Evolutionary conservation across 2,329 filamentous ascomycete genomes (phyloP).

Genomic region (Botrytis galanthina): DNA sequence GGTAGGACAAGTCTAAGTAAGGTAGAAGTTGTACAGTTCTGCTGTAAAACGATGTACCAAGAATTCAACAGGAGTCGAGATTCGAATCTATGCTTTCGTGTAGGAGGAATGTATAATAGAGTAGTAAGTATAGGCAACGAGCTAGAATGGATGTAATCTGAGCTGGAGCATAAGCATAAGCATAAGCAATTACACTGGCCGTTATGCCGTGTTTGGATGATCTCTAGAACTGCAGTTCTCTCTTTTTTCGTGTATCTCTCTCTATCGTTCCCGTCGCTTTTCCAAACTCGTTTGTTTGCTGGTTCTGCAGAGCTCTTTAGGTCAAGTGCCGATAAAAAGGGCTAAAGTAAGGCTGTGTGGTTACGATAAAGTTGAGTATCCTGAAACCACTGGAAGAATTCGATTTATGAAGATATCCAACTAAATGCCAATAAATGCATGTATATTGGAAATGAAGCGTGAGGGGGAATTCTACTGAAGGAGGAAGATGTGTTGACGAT

Average conservation of each 20-base stretch:
- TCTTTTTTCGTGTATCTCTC: neutral
- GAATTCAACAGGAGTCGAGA: neutral
- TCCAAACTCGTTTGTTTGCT: conserved; percentile 3
- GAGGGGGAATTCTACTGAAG: conserved; percentile 5
- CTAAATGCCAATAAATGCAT: conserved; percentile 15
- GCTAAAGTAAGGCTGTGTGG: conserved; percentile 12
- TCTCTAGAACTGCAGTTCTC: conserved; percentile 4
- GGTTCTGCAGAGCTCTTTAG: neutral
- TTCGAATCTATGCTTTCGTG: conserved; percentile 11
- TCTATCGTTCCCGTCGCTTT: conserved; percentile 11
- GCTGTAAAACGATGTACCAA: conserved; percentile 10
- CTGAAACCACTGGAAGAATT: conserved; percentile 21
- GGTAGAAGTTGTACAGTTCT: neutral
- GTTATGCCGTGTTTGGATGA: conserved; percentile 11
- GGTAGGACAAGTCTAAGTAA: conserved; percentile 4
- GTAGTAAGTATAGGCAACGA: conserved; percentile 12
- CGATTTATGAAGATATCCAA: conserved; percentile 9
- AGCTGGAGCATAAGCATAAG: conserved; percentile 17
- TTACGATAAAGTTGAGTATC: neutral
- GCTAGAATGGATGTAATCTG: neutral
- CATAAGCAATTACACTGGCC: conserved; percentile 17
- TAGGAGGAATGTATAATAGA: neutral
- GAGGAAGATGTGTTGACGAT: conserved; percentile 7
- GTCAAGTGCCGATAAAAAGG: conserved; percentile 9
- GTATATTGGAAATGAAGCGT: conserved; percentile 12